Conservation (phyloP, 192 early-diverging fungal genomes). For the Backusella parvicylindrica region DNA sequence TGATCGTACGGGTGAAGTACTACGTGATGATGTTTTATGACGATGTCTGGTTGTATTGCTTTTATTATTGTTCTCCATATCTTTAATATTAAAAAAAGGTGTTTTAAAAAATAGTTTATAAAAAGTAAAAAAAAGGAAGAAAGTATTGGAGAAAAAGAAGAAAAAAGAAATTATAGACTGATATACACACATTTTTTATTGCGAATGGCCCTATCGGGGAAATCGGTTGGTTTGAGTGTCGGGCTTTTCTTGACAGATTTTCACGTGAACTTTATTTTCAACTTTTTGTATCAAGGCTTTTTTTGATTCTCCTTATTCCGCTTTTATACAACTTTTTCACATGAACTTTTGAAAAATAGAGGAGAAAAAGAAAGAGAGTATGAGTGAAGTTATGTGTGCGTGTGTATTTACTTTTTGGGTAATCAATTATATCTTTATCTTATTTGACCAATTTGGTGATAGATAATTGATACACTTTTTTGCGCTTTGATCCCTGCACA, state of each 20-base stretch:
- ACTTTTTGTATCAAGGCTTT: background rate
- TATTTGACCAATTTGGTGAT: background rate
- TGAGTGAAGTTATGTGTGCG: too few relatives aligned
- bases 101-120: too few relatives aligned
- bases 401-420: background rate
- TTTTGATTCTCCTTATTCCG: constrained; percentile 3
- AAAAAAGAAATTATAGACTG: background rate
- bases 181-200: background rate
- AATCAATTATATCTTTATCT: background rate
- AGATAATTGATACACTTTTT: background rate
- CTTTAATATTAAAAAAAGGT: background rate
- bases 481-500: background rate
- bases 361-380: background rate
- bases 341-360: background rate
- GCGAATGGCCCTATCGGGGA: background rate
- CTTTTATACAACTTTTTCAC: background rate
- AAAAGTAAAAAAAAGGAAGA: background rate
- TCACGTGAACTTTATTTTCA: background rate
- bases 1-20: constrained; percentile 15
- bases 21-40: constrained; percentile 9
- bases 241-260: constrained; percentile 1
- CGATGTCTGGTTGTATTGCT: background rate
- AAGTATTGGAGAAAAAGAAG: background rate
- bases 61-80: background rate
- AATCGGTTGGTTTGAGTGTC: background rate